phyloP scores from a whole-genome alignment of 768 basidiomycete genomes.

The Amyloporia xantha region DNA sequence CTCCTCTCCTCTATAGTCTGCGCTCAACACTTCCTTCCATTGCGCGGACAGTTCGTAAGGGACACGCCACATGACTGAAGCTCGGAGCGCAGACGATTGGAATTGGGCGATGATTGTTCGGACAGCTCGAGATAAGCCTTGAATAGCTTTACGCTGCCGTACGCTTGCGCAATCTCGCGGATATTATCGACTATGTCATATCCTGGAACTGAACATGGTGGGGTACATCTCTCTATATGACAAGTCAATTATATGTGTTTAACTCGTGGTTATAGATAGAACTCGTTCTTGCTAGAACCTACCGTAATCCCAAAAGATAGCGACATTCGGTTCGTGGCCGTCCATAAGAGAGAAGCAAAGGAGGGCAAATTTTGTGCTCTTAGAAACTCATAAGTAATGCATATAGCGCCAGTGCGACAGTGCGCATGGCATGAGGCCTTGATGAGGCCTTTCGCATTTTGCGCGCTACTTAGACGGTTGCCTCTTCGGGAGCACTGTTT shows the following conservation, averaged over 20 bases:
- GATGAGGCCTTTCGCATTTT: no score
- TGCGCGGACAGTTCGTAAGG: conserved; percentile 26
- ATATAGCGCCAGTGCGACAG: no score
- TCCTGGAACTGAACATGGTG: conserved; percentile 32
- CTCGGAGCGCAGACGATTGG: conserved; percentile 32
- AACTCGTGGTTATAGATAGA: no score
- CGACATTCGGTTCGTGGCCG: conserved; percentile 13
- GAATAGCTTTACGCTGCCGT: conserved; percentile 44
- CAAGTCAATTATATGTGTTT: no score
- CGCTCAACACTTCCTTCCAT: no score
- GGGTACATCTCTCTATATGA: conserved; percentile 33
- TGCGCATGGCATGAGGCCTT: no score
- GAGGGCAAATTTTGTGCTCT: no score
- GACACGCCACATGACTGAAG: conserved; percentile 46
- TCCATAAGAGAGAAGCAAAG: neutral
- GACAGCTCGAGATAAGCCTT: conserved; percentile 51
- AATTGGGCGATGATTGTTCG: conserved; percentile 31
- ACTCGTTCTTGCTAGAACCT: no score
- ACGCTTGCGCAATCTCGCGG: conserved; percentile 37
- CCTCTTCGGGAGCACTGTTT: no score
- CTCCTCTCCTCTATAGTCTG: no score
- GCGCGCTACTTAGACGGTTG: no score
- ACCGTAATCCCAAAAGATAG: conserved; percentile 40
- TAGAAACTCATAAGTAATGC: no score
- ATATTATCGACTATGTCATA: conserved; percentile 41